Conservation (phyloP, 2,329 filamentous ascomycete genomes). For the Xylariaceae sp. region DNA sequence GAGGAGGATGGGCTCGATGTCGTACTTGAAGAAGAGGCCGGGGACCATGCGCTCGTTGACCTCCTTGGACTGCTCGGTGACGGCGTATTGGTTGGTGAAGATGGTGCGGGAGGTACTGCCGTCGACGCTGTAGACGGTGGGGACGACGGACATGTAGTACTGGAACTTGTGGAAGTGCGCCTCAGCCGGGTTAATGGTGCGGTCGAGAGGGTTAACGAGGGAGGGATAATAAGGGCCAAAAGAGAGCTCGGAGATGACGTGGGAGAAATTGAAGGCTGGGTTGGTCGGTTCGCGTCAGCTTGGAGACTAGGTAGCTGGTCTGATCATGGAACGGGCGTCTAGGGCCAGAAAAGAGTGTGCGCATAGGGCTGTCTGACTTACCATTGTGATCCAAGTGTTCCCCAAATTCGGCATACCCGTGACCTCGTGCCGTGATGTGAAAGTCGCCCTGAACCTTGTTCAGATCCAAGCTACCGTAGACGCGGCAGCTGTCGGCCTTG, state of each 20-base stretch:
- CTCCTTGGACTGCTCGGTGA: slow-evolving; percentile 77
- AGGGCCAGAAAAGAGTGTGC: no score
- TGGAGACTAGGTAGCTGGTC: no score
- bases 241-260: slow-evolving; percentile 92
- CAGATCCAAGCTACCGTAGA: slow-evolving; percentile 84
- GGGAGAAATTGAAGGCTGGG: slow-evolving; percentile 92
- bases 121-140: slow-evolving; percentile 80
- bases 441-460: slow-evolving; percentile 99
- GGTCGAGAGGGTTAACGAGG: slow-evolving; percentile 89
- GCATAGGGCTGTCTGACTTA: slow-evolving; percentile 39
- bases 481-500: slow-evolving; percentile 70
- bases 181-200: slow-evolving; percentile 73
- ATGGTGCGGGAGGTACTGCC: slow-evolving; percentile 54
- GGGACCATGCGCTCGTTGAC: slow-evolving; percentile 71
- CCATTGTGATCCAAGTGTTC: slow-evolving; percentile 76
- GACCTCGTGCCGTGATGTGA: slow-evolving; percentile 90
- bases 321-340: no score
- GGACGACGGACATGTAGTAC: slow-evolving; percentile 94
- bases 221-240: slow-evolving; percentile 97
- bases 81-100: slow-evolving; percentile 95
- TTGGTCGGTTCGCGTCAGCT: slow-evolving; percentile 18
- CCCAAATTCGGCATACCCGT: slow-evolving; percentile 84
- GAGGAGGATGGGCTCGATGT: slow-evolving; percentile 92
- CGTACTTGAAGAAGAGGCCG: slow-evolving; percentile 97
- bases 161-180: slow-evolving; percentile 92